phyloP scores from a whole-genome alignment of 352 stramenopile genomes.

The Thraustochytrium striatum region DNA sequence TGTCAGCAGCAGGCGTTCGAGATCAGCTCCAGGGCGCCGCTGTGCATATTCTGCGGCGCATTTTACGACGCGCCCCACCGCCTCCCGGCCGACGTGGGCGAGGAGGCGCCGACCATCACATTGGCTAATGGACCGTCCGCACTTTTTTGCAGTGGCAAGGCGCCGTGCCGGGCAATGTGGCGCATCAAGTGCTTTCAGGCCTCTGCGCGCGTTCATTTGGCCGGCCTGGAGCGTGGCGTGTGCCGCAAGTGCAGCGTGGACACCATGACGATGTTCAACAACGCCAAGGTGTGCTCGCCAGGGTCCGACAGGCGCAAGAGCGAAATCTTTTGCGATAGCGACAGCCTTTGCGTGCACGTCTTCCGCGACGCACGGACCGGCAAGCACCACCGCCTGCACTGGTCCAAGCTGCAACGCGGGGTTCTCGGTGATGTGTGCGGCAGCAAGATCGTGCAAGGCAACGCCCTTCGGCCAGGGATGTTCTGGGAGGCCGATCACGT shows the following conservation, averaged over 20 bases:
- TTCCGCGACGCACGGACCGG: neutral
- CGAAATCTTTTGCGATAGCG: conserved; percentile 10
- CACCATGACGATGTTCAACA: conserved; percentile 15
- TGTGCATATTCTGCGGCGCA: conserved; percentile 35
- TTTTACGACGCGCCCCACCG: neutral
- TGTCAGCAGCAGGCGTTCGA: conserved; percentile 18
- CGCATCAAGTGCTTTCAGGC: conserved; percentile 16
- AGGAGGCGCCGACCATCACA: neutral
- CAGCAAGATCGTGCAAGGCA: neutral
- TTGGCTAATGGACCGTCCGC: neutral
- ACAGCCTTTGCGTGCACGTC: neutral
- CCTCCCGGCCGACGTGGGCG: neutral
- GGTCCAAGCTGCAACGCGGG: conserved; percentile 25
- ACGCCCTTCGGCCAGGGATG: neutral
- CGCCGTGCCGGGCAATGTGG: conserved; percentile 3
- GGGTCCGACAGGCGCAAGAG: neutral
- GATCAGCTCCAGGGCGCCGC: neutral
- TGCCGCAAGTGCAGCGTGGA: conserved; percentile 30
- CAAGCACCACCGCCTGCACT: neutral
- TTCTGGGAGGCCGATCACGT: conserved; percentile 40
- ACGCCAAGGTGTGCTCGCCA: neutral
- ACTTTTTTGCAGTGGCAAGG: conserved; percentile 15
- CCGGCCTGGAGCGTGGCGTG: conserved; percentile 1
- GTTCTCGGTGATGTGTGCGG: neutral
- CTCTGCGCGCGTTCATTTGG: neutral